A percentile compares a stretch with the other conserved stretches of the same genome.
phyloP scores from a whole-genome alignment of 257 asterid genomes.

The Rubia yunnanensis region DNA sequence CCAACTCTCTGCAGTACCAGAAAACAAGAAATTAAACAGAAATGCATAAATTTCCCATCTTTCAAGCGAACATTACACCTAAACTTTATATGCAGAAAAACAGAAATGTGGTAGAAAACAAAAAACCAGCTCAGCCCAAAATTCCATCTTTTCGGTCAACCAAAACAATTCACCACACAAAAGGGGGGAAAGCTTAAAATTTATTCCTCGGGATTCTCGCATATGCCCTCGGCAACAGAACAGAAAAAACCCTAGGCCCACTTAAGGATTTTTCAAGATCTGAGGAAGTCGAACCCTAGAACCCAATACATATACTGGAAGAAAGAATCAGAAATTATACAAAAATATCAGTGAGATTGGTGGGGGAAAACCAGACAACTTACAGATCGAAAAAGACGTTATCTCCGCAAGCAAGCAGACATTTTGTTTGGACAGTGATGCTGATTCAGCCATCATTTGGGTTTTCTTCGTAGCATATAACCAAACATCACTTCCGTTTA shows the following conservation, averaged over 20 bases:
- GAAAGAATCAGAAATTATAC: background rate
- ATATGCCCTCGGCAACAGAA: constrained; percentile 5
- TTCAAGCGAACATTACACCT: constrained; percentile 6
- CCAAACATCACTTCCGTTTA: constrained; percentile 5
- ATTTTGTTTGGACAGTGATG: background rate
- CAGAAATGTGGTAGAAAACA: background rate
- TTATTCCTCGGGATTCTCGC: constrained; percentile 8
- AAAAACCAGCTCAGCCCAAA: background rate
- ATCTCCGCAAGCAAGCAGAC: constrained; percentile 10
- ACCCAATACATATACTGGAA: background rate
- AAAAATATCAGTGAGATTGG: background rate
- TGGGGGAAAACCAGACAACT: background rate
- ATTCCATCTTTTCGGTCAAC: background rate
- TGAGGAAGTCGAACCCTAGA: constrained; percentile 18
- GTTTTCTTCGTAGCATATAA: background rate
- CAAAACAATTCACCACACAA: background rate
- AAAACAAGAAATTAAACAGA: constrained; percentile 7
- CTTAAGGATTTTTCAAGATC: constrained; percentile 11
- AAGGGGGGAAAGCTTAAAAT: background rate
- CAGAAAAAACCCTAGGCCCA: constrained; percentile 12
- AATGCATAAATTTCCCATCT: background rate
- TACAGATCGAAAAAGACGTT: constrained; percentile 15
- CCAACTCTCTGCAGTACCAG: constrained; percentile 43
- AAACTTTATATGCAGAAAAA: background rate
- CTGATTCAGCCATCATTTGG: constrained; percentile 10